These are phyloP conservation scores for Pugionium dolabratum DNA, from an alignment of 345 rosid species.

Conservation along the genomic window DNA sequence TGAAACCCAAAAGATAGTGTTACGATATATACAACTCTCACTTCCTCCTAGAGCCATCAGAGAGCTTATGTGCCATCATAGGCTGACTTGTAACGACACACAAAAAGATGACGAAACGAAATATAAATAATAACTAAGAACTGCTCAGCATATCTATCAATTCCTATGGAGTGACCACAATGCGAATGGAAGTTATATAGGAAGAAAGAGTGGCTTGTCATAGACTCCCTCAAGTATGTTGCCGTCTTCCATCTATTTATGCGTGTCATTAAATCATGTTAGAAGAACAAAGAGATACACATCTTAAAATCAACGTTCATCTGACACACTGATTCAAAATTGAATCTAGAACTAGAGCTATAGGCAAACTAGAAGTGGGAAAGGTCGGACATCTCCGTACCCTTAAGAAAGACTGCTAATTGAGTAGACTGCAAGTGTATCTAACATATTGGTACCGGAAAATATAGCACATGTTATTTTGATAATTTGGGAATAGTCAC, in stretches of 20 bases:
- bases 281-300: neutral
- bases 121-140: slow-evolving; percentile 9
- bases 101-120: neutral
- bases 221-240: slow-evolving; percentile 3
- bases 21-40: slow-evolving; percentile 4
- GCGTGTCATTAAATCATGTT: neutral
- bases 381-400: neutral
- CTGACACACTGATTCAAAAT: neutral
- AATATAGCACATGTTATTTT: neutral
- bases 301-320: neutral
- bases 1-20: neutral
- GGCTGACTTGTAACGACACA: neutral
- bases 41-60: slow-evolving; percentile 11
- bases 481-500: neutral
- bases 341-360: neutral
- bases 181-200: neutral
- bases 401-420: neutral
- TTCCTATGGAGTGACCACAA: slow-evolving; percentile 9
- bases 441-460: neutral
- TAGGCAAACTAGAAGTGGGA: neutral
- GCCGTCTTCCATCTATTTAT: neutral
- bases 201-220: neutral
- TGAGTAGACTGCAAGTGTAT: neutral
- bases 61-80: slow-evolving; percentile 9
- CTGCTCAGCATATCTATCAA: slow-evolving; percentile 9